Percentiles rank a stretch among this genome's conserved stretches.
phyloP scores from a whole-genome alignment of 305 asterid species.

The Fraxinus floribunda region DNA sequence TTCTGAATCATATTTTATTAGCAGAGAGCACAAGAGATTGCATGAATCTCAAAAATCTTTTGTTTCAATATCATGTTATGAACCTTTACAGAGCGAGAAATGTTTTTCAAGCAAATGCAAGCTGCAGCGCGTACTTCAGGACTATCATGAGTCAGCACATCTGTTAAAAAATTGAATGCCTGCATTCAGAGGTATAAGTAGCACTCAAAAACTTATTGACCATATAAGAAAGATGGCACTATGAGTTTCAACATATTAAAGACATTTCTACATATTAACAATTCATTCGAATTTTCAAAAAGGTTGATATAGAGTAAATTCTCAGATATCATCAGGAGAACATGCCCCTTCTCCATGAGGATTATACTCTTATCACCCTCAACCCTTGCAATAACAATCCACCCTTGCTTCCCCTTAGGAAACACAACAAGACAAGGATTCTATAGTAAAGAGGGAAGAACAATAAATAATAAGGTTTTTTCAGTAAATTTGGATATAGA shows the following conservation, averaged over 20 bases:
- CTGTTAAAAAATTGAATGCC: constrained; percentile 57
- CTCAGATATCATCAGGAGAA: neutral
- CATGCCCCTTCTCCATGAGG: neutral
- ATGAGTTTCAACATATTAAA: constrained; percentile 18
- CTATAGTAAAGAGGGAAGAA: neutral
- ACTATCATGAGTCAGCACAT: constrained; percentile 57
- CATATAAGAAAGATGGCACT: neutral
- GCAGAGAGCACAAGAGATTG: constrained; percentile 29
- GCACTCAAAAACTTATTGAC: neutral
- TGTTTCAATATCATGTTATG: constrained; percentile 9
- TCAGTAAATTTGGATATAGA: neutral
- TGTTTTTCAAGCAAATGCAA: constrained; percentile 75
- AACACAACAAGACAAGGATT: neutral
- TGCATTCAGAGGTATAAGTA: constrained; percentile 35
- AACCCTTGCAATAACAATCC: neutral
- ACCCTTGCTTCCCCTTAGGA: neutral
- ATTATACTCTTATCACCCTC: neutral
- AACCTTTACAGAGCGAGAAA: constrained; percentile 94
- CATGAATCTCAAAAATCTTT: constrained; percentile 8
- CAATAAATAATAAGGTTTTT: neutral
- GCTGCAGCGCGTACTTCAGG: constrained; percentile 46
- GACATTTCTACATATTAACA: constrained; percentile 6
- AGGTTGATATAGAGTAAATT: neutral
- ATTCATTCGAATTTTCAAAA: neutral
- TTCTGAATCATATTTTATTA: constrained; percentile 53